Conservation (phyloP, 306 rosid genomes). For the Mimosa bimucronata region DNA sequence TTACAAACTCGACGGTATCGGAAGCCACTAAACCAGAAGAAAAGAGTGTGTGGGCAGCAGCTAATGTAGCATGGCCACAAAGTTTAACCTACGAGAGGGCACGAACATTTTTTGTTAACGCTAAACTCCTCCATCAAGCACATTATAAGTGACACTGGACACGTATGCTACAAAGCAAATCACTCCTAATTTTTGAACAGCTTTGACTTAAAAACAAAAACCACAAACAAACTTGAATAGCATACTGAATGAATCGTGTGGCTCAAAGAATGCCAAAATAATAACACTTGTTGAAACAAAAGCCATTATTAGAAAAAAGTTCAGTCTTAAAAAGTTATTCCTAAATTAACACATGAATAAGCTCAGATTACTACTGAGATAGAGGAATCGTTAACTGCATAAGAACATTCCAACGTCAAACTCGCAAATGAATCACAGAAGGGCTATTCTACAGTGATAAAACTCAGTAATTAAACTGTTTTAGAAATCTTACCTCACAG, state of each 20-base stretch:
- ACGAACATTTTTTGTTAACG: neutral
- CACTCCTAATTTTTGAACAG: neutral
- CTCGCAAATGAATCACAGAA: neutral
- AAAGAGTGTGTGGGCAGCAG: slow-evolving; percentile 66
- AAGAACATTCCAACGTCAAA: neutral
- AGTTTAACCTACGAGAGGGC: slow-evolving; percentile 62
- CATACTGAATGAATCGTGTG: neutral
- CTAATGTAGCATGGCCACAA: slow-evolving; percentile 91
- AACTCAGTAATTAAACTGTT: no score
- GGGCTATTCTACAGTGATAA: no score
- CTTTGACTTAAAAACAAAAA: neutral
- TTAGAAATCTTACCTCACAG: no score
- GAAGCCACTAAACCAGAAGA: slow-evolving; percentile 51
- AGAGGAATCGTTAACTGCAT: neutral
- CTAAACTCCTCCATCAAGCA: slow-evolving; percentile 7
- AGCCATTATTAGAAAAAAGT: no score
- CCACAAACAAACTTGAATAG: neutral
- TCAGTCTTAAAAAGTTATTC: neutral
- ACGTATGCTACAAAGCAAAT: neutral
- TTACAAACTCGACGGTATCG: slow-evolving; percentile 56
- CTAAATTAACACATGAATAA: no score
- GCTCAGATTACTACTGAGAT: neutral
- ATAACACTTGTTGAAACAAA: neutral
- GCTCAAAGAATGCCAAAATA: neutral
- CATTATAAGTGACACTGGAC: neutral